Evolutionary conservation across 164 flowering plant genomes (phyloP).

Genomic region (Saururus chinensis): DNA sequence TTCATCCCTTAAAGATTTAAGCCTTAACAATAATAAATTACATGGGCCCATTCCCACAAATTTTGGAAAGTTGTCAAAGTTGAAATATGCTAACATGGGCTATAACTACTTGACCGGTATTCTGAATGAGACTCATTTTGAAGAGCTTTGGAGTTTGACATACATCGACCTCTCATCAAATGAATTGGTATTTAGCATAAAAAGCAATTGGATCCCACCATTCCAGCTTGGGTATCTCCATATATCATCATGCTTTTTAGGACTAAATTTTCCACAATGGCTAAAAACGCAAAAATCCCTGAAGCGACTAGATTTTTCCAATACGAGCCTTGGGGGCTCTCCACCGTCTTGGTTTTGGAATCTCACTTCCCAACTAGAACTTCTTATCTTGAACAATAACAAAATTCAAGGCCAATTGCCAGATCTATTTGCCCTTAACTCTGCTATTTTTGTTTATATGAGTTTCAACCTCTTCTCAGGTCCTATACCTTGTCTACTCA

Average conservation of each 20-base stretch:
- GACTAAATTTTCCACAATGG: constrained; percentile 19
- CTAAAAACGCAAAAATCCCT: constrained; percentile 16
- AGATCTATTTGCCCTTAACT: not conserved
- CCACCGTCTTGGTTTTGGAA: constrained; percentile 16
- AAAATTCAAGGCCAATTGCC: constrained; percentile 14
- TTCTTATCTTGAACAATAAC: constrained; percentile 11
- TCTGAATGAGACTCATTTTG: not conserved
- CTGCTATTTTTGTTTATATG: constrained; percentile 3
- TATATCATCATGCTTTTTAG: constrained; percentile 9
- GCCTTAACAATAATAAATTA: not conserved
- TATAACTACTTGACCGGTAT: not conserved
- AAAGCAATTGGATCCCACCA: constrained; percentile 19
- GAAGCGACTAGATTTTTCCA: not conserved
- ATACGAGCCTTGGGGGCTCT: constrained; percentile 12
- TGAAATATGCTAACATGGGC: not conserved
- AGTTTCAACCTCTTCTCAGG: constrained; percentile 13
- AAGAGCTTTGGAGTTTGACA: not conserved
- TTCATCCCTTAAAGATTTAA: not conserved
- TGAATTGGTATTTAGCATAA: constrained; percentile 7
- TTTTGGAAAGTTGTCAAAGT: not conserved
- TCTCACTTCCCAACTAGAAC: not conserved
- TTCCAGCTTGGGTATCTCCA: constrained; percentile 8
- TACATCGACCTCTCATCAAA: not conserved
- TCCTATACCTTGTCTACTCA: constrained; percentile 1
- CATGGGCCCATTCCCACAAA: not conserved